These are phyloP conservation scores for Heterobasidion irregulare DNA, from an alignment of 1,284 basidiomycete genomes.

Conservation along the genomic window DNA sequence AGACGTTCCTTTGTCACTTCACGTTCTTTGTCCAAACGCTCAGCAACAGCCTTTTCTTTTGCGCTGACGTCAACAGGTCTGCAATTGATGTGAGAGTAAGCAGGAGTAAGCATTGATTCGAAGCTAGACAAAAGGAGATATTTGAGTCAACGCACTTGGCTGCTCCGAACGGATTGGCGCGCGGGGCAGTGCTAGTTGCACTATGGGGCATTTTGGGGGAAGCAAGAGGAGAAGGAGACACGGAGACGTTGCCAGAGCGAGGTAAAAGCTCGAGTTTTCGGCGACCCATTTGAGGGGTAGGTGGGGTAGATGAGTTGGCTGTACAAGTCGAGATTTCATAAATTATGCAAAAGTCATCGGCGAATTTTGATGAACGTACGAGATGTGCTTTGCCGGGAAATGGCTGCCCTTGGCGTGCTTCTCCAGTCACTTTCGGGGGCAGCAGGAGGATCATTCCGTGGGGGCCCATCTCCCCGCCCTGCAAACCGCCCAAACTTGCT, in stretches of 20 bases:
- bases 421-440: constrained; percentile 57
- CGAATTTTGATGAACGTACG: constrained; percentile 34
- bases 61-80: constrained; percentile 82
- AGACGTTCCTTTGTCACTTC: constrained; percentile 46
- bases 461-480: constrained; percentile 41
- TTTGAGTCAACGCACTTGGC: constrained; percentile 50
- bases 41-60: constrained; percentile 68
- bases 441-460: constrained; percentile 27
- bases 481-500: constrained; percentile 43
- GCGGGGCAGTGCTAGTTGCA: constrained; percentile 29
- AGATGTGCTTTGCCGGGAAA: constrained; percentile 42
- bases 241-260: constrained; percentile 55
- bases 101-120: background rate
- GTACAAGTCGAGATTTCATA: constrained; percentile 2
- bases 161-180: constrained; percentile 79
- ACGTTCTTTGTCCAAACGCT: constrained; percentile 61
- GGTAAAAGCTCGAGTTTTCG: constrained; percentile 81
- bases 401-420: constrained; percentile 29
- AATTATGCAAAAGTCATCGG: background rate
- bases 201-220: constrained; percentile 60
- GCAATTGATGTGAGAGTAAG: background rate
- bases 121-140: background rate
- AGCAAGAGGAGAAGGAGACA: constrained; percentile 61
- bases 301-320: constrained; percentile 69
- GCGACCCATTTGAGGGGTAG: constrained; percentile 71